Conservation (phyloP, 2,329 filamentous ascomycete species). For the Sporothrix luriei region DNA sequence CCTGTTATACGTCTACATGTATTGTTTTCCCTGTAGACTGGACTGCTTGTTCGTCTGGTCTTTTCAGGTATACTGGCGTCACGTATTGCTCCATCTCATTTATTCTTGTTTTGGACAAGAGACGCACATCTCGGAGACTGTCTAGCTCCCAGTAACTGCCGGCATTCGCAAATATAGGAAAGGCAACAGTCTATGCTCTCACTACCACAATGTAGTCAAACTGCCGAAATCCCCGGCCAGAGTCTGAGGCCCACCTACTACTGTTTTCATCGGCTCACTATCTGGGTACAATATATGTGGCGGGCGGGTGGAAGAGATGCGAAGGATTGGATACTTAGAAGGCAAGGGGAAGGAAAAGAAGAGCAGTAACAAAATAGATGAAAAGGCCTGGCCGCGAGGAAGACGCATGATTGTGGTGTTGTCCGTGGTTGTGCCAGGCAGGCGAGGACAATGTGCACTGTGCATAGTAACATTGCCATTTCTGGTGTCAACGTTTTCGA, state of each 20-base stretch:
- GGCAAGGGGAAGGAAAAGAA: background rate
- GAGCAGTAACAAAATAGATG: background rate
- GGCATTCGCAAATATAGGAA: background rate
- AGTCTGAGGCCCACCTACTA: background rate
- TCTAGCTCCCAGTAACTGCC: background rate
- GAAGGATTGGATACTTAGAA: background rate
- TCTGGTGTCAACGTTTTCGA: background rate
- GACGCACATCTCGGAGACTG: background rate
- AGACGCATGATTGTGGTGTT: background rate
- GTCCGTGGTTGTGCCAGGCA: background rate
- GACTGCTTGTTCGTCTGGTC: background rate
- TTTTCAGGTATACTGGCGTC: conserved; percentile 15
- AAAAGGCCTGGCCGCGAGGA: background rate
- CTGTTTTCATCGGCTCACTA: background rate
- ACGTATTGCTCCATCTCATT: conserved; percentile 2
- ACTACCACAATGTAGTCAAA: background rate
- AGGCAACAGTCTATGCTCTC: too few relatives aligned
- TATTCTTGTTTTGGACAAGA: background rate
- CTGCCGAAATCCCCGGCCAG: conserved; percentile 18
- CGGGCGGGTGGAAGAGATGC: background rate
- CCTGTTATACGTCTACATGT: conserved; percentile 25
- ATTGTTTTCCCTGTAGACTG: background rate
- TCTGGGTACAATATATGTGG: conserved; percentile 25
- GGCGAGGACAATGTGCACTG: background rate
- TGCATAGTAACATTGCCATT: conserved; percentile 16